phyloP scores from a whole-genome alignment of 768 basidiomycete species.

The Pleurotus tuber-regium region DNA sequence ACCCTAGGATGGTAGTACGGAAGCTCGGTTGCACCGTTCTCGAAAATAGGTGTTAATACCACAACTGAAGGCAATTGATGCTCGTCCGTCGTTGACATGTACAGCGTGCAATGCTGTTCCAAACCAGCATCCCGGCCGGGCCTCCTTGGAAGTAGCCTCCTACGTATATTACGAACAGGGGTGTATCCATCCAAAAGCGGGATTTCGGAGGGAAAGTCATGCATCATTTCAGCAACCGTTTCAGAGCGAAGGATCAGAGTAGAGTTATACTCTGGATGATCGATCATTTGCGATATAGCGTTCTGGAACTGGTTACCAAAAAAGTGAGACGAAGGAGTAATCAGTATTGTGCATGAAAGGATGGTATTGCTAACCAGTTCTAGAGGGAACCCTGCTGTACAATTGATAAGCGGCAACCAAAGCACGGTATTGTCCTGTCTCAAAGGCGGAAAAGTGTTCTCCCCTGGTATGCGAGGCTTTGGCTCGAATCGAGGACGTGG shows the following conservation, averaged over 20 bases:
- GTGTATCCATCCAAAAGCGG: slow-evolving; percentile 35
- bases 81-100: slow-evolving; percentile 29
- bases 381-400: slow-evolving; percentile 38
- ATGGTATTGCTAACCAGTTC: slow-evolving; percentile 34
- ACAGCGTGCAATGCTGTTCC: slow-evolving; percentile 80
- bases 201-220: slow-evolving; percentile 29
- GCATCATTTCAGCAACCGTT: slow-evolving; percentile 40
- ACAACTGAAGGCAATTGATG: slow-evolving; percentile 32
- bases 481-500: background rate
- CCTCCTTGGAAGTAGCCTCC: slow-evolving; percentile 73
- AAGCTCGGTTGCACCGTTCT: slow-evolving; percentile 37
- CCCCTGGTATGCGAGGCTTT: background rate
- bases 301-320: slow-evolving; percentile 66
- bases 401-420: slow-evolving; percentile 38
- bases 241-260: slow-evolving; percentile 88
- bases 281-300: slow-evolving; percentile 69
- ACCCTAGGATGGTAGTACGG: slow-evolving; percentile 94
- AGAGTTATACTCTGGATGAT: slow-evolving; percentile 93
- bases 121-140: slow-evolving; percentile 72
- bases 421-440: slow-evolving; percentile 1
- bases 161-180: slow-evolving; percentile 53
- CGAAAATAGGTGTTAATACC: slow-evolving; percentile 58
- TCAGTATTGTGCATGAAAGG: background rate
- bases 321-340: background rate
- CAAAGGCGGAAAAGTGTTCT: background rate